A percentile compares a stretch with the other conserved stretches of the same genome.
Conservation (phyloP, 495 filamentous ascomycete species). For the Massariosphaeria phaeospora region DNA sequence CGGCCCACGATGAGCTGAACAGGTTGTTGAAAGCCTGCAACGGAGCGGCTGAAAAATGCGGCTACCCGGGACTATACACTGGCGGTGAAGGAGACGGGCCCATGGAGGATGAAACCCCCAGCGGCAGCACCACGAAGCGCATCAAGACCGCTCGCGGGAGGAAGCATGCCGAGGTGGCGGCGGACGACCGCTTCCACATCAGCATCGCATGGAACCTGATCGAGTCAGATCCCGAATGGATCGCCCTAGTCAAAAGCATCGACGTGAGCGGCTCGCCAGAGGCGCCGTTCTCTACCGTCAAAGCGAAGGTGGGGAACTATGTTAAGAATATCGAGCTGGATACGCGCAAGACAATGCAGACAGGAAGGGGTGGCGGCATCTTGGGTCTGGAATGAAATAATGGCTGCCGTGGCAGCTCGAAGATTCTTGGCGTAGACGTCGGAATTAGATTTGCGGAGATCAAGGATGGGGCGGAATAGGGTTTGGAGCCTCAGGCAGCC, state of each 20-base stretch:
- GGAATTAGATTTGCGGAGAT: too few relatives aligned
- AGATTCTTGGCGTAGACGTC: too few relatives aligned
- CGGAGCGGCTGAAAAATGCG: constrained; percentile 50
- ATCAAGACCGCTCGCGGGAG: not conserved
- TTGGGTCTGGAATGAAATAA: not conserved
- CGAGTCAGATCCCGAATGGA: constrained; percentile 15
- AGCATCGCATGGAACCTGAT: constrained; percentile 68
- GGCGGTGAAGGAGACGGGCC: constrained; percentile 18
- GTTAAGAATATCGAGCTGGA: constrained; percentile 39
- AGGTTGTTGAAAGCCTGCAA: constrained; percentile 63
- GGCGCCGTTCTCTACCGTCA: constrained; percentile 48
- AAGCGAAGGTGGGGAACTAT: constrained; percentile 74
- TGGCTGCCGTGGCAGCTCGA: too few relatives aligned
- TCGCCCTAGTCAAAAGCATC: constrained; percentile 5
- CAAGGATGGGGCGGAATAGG: too few relatives aligned
- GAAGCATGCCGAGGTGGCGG: not conserved
- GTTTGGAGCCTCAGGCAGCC: too few relatives aligned
- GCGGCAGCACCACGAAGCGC: constrained; percentile 2
- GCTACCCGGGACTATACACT: constrained; percentile 69
- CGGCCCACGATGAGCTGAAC: constrained; percentile 54
- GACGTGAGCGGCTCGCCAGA: constrained; percentile 33
- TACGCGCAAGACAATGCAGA: not conserved
- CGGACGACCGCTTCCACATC: constrained; percentile 62
- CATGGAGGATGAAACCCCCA: constrained; percentile 11
- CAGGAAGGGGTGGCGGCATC: not conserved